Base-by-base conservation (phyloP, 768 basidiomycete genomes). In the Rubroboletus satanas region DNA sequence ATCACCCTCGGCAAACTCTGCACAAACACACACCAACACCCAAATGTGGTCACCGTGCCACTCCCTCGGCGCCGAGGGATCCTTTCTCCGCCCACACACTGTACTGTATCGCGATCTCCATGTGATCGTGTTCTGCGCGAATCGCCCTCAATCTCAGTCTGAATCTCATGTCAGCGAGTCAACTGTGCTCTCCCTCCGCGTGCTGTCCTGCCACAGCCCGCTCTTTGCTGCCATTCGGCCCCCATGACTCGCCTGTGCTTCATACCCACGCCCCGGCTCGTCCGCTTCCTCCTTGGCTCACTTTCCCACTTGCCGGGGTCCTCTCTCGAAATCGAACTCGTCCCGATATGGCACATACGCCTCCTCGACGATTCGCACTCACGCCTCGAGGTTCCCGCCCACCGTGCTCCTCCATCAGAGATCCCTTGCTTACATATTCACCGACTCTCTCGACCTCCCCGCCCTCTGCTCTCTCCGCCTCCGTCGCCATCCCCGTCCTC, bases 51-150 rank as follows among this genome's bases (percentile, higher is more conserved):
- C 42, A 44, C 51, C 58, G 59, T 60, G 59, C 72, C 70, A 68
- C 57, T 57, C 57, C 74, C 73, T 76, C 73, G 73, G 74, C 73
- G 73, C 73, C 74, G 73, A 74, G 73, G 74, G 61, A 43, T 56
- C 60, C 51, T 65, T 56, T 49, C 64, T 72, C 72, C 66, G 65
- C 47, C 60, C 71, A 66, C 64, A 59, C 58, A 26, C 23, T 26
- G n/a, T n/a, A n/a, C n/a, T 60, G 58, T 62, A 67, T 67, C 66
- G 63, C 60, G 58, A 66, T 62, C 61, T 61, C 64, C 70, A 71
- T 69, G 67, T 69, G 66, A 67, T 65, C 62, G 54, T 47, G 49
- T 49, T 59, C 58, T 63, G 70, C 62, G 66, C 63, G 63, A 70
- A 70, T 71, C 65, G 62, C 55, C 47, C 52, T 41, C 44, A 66